Percentiles rank a stretch among this genome's conserved stretches.
phyloP scores from a whole-genome alignment of 202 grass and related monocot genomes.

The Brachypodium distachyon region DNA sequence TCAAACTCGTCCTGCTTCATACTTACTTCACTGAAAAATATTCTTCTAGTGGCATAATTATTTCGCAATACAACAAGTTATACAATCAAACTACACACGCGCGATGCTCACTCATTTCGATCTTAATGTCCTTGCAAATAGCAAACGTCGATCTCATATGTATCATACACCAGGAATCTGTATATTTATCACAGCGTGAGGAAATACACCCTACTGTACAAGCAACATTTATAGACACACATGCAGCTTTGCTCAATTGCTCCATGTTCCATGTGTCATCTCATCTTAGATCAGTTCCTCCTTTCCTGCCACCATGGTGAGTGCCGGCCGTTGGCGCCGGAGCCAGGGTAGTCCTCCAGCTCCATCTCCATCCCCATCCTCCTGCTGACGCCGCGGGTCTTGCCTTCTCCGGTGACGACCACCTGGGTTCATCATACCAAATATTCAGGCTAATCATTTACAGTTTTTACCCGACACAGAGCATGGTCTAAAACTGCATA shows the following conservation, averaged over 20 bases:
- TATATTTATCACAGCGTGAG: not conserved
- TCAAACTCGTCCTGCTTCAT: no score
- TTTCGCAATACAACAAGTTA: not conserved
- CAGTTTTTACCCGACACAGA: not conserved
- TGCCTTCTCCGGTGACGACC: not conserved
- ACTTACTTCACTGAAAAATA: no score
- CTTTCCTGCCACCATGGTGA: constrained; percentile 36
- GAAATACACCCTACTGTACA: not conserved
- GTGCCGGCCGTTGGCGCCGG: constrained; percentile 63
- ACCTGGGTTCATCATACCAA: not conserved
- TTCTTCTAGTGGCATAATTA: no score
- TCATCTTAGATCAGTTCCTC: constrained; percentile 19
- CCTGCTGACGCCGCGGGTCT: not conserved
- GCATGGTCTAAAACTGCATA: not conserved
- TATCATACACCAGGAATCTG: not conserved
- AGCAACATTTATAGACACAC: not conserved
- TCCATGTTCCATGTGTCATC: no score
- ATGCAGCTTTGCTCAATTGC: not conserved
- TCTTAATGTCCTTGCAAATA: not conserved
- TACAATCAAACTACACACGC: not conserved
- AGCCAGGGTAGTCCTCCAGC: constrained; percentile 62
- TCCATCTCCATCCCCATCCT: constrained; percentile 23
- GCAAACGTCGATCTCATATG: not conserved
- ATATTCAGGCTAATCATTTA: not conserved
- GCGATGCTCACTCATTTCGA: not conserved